These are phyloP conservation scores for Nemania sp. DNA, from an alignment of 2,329 filamentous ascomycete species.

Conservation along the genomic window DNA sequence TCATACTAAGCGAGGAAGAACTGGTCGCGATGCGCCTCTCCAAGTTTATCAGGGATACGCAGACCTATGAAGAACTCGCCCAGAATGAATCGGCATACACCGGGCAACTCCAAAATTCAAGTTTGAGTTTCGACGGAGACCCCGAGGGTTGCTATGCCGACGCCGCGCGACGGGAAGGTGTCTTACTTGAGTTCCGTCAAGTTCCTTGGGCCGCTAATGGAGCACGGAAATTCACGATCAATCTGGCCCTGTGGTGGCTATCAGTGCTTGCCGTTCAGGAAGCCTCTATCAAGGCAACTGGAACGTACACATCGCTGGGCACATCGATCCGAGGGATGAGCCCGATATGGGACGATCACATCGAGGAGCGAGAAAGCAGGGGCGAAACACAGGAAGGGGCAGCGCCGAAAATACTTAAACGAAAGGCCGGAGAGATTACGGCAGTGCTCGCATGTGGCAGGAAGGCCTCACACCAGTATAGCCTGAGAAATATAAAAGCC, in stretches of 20 bases:
- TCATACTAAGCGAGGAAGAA: conserved; percentile 16
- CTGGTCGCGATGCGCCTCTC: conserved; percentile 12
- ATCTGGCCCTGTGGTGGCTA: conserved; percentile 15
- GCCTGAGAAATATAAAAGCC: too few relatives aligned
- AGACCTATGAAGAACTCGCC: too few relatives aligned
- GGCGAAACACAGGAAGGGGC: too few relatives aligned
- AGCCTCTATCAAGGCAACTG: background rate
- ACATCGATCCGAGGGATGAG: background rate
- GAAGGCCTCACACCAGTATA: too few relatives aligned
- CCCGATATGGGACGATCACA: background rate
- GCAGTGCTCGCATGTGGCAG: too few relatives aligned
- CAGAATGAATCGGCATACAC: background rate
- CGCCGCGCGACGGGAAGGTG: background rate
- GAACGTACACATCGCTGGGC: background rate
- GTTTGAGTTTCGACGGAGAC: background rate
- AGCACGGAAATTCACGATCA: background rate
- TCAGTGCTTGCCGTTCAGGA: conserved; percentile 1
- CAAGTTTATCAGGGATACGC: background rate
- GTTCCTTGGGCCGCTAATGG: background rate
- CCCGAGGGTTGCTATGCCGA: background rate
- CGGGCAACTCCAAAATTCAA: background rate
- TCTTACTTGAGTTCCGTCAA: background rate
- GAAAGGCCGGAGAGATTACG: too few relatives aligned
- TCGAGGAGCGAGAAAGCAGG: too few relatives aligned
- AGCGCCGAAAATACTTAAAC: too few relatives aligned